Evolutionary conservation across 768 basidiomycete species (phyloP), one percentile per base, ranked within the genome.

Genomic region (Pisolithus tinctorius): DNA sequence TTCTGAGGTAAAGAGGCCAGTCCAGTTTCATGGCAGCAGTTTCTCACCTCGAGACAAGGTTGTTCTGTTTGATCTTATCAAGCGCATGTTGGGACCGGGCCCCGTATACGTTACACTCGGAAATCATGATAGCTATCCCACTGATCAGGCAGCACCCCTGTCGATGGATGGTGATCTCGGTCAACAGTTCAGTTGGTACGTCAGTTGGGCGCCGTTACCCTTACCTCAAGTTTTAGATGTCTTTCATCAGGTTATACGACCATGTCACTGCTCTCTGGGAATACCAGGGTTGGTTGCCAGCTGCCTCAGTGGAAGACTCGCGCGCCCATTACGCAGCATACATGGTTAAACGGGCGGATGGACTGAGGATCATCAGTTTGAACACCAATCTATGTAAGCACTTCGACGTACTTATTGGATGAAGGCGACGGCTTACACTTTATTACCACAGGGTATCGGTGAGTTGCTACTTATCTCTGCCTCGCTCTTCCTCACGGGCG

Each of bases 81-180:
- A 78, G 64, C 71, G 71, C 14, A 72, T 73, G 58, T 72, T 88
- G 29, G 80, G 80, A 14, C 71, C 76, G 13, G 84, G 84, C 0
- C 85, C 87, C n/a, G 77, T 88, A 3, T 90, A 88, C 56, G 80
- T 83, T 27, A 79, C 83, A 0, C 69, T 89, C 8, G 87, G 87
- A 8, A 90, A 90, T 62, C 87, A 90, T 58, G 87, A 90, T 61
- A 82, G 75, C 39, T 86, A 82, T 63, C 81, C 51, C 4, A 40
- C 60, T 74, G 83, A 65, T 2, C 74, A 82, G 58, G 84, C 84
- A 55, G 78, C 84, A 1, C 77, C 81, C 27, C 74, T 79, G 57
- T 71, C 80, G 6, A 66, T 88, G 1, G 79, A 76, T 27, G 81
- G 76, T 4, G 55, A 60, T 3, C 69, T 86, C 11, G 80, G 76